Base-by-base conservation (phyloP, 352 stramenopile genomes). In the Phytophthora macrochlamydospora region DNA sequence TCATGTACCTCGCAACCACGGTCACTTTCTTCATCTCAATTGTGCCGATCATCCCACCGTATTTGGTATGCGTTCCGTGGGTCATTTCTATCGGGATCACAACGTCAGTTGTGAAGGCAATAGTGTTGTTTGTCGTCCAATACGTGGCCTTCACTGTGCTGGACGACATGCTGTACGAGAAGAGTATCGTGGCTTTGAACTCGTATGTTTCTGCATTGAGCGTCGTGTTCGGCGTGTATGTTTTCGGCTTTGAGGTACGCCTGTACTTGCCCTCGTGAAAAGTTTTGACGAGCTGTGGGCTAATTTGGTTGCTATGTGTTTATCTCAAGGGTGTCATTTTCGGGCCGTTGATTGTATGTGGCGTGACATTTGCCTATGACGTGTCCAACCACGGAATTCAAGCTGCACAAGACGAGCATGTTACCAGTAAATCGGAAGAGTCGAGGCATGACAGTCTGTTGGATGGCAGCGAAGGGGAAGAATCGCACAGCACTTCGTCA, bases 11-110 rank as follows among this genome's bases (percentile, higher is more conserved):
- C 6, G 88, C 83, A 9, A 94, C 88, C 31, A 91, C 88, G 3
- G 73, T 94, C 32, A 93, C 88, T 8, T 96, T 96, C 62, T 89
- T 96, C 61, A 92, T 96, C 61, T 96, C 88, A 7, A 94, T 96
- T 42, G 86, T 96, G 11, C 88, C 88, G 1, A 94, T 96, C 51
- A 93, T 96, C 43, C 87, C 88, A 9, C 81, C 88, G 29, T 96
- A 94, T 59, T 73, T 94, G 30, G 87, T 96, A 45, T 96, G 86
- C 44, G 69, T 96, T 7, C 88, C 88, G 3, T 96, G 87, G 85
- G 88, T 92, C 2, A 70, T 91, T 18, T 90, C 83, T 7, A 93
- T 94, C 18, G 81, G 88, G 54, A 64, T 92, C 29, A 91, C 86
- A 18, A 87, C 86, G 35, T 94, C 86, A 1, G 79, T 96, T n/a